Evolutionary conservation across 2,329 filamentous ascomycete genomes (phyloP).

Genomic region (Ophiostoma populinum): DNA sequence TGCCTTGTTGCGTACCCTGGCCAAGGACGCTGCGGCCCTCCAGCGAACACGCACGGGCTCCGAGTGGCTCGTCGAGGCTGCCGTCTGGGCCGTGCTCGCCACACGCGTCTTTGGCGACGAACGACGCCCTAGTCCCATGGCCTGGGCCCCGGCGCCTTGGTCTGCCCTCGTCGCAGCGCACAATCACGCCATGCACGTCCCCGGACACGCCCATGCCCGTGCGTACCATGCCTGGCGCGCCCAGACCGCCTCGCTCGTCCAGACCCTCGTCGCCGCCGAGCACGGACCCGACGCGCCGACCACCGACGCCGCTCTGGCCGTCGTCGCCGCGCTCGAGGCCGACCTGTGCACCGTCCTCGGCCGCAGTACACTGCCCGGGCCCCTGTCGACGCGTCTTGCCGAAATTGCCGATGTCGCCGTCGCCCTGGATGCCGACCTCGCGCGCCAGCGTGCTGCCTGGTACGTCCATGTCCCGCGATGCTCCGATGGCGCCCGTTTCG

Average conservation of each 20-base stretch:
- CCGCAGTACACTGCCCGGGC: too few species aligned
- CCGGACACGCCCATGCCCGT: constrained; percentile 2
- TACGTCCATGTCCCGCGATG: constrained; percentile 6
- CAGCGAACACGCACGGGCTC: too few species aligned
- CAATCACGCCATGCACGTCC: constrained; percentile 3
- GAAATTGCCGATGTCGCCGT: too few species aligned
- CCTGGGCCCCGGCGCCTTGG: constrained; percentile 6
- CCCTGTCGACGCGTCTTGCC: too few species aligned
- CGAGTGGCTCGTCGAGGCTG: constrained; percentile 5
- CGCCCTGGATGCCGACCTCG: constrained; percentile 7
- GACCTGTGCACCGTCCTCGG: too few species aligned
- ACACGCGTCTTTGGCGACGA: constrained; percentile 5
- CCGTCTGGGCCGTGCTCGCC: constrained; percentile 7
- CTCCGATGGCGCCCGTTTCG: constrained; percentile 2
- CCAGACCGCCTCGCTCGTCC: constrained; percentile 6
- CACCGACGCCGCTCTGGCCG: too few species aligned
- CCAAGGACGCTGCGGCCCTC: too few species aligned
- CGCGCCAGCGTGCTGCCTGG: constrained; percentile 8
- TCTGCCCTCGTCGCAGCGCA: background rate
- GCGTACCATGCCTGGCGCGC: constrained; percentile 8
- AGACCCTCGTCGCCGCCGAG: constrained; percentile 1
- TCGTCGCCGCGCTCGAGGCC: constrained; percentile 5
- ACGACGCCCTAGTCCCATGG: constrained; percentile 7
- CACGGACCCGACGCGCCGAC: constrained; percentile 7
- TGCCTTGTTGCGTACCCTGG: too few species aligned